These are phyloP conservation scores for Xylaria palmicola DNA, from an alignment of 495 filamentous ascomycete genomes.

Conservation along the genomic window DNA sequence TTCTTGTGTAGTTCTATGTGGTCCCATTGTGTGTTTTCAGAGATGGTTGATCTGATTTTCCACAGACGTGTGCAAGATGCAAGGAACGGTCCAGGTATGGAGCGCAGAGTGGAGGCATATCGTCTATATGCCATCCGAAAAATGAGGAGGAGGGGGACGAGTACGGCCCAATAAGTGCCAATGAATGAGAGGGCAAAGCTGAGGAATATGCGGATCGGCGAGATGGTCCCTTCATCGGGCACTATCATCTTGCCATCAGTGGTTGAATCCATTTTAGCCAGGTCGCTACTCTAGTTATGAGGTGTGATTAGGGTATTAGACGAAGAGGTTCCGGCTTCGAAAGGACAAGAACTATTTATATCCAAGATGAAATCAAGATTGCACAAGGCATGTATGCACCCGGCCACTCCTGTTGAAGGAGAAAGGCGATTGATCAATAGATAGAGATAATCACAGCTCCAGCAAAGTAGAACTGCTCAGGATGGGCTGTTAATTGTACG, in stretches of 20 bases:
- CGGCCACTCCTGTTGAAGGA: constrained; percentile 32
- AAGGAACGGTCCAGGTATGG: constrained; percentile 50
- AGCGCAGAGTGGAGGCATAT: constrained; percentile 45
- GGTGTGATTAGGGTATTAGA: not conserved
- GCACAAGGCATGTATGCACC: not conserved
- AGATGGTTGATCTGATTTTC: constrained; percentile 39
- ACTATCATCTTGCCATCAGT: constrained; percentile 22
- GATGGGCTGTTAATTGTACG: constrained; percentile 13
- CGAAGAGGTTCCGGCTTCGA: not conserved
- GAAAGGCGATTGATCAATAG: constrained; percentile 2
- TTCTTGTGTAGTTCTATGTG: constrained; percentile 50
- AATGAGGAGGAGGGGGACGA: constrained; percentile 33
- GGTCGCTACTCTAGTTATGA: not conserved
- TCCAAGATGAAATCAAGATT: not conserved
- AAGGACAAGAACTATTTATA: not conserved
- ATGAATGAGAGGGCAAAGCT: constrained; percentile 27
- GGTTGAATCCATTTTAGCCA: constrained; percentile 6
- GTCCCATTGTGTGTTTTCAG: constrained; percentile 42
- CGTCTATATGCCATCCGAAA: constrained; percentile 37
- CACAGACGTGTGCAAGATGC: constrained; percentile 50
- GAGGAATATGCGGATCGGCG: constrained; percentile 30
- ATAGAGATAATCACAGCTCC: not conserved
- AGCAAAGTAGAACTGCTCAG: constrained; percentile 12
- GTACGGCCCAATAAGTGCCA: constrained; percentile 35
- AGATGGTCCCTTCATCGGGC: constrained; percentile 27